phyloP scores from a whole-genome alignment of 441 rosid genomes.

The Pelargonium myrrhifolium region DNA sequence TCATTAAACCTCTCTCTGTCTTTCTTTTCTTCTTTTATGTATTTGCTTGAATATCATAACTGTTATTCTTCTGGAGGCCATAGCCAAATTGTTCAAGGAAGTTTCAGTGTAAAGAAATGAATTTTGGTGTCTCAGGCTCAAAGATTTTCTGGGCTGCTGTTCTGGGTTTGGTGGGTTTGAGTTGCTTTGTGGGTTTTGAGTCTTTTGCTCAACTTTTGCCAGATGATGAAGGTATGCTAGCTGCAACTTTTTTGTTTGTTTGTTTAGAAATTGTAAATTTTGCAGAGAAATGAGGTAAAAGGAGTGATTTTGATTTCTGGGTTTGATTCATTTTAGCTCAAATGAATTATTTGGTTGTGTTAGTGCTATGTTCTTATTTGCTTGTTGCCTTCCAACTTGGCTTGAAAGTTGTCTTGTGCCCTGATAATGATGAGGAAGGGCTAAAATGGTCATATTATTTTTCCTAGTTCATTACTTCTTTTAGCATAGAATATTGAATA shows the following conservation, averaged over 20 bases:
- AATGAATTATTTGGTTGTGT: neutral
- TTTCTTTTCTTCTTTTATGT: neutral
- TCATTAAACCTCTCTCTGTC: neutral
- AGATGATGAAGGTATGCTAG: neutral
- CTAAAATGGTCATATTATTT: no score
- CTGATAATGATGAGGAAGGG: no score
- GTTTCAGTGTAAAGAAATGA: neutral
- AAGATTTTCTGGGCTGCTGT: neutral
- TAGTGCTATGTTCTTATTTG: no score
- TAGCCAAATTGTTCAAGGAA: neutral
- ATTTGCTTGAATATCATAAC: neutral
- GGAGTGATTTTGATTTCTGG: no score
- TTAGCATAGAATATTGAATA: no score
- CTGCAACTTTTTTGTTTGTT: neutral
- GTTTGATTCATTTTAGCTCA: neutral
- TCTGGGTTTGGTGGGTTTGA: neutral
- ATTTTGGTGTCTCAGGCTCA: constrained; percentile 1
- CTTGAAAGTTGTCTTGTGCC: no score
- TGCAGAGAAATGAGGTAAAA: no score
- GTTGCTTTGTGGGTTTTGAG: neutral
- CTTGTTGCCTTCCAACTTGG: no score
- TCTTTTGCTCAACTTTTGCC: neutral
- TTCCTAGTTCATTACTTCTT: no score
- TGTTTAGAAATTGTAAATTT: neutral
- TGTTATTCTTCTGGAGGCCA: neutral